A percentile compares a stretch with the other conserved stretches of the same genome.
phyloP scores from a whole-genome alignment of 2,329 filamentous ascomycete species.

The Ramichloridium luteum region DNA sequence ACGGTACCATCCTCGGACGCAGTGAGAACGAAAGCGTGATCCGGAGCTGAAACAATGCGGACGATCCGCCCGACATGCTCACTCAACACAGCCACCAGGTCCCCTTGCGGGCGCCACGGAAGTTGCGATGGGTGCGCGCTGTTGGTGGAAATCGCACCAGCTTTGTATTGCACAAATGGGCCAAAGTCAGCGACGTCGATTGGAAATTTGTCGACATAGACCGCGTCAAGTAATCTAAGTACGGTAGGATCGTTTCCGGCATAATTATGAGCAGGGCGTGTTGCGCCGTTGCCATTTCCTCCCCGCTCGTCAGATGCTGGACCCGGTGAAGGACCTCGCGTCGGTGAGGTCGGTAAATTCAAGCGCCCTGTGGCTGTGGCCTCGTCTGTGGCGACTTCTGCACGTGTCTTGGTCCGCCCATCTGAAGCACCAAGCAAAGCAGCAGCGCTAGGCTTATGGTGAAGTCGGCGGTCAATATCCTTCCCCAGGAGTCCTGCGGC shows the following conservation, averaged over 20 bases:
- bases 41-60: conserved; percentile 68
- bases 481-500: conserved; percentile 20
- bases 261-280: conserved; percentile 55
- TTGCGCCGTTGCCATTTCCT: conserved; percentile 8
- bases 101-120: conserved; percentile 73
- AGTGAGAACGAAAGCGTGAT: conserved; percentile 90
- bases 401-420: conserved; percentile 43
- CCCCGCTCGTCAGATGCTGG: conserved; percentile 18
- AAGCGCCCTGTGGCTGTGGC: conserved; percentile 54
- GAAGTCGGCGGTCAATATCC: conserved; percentile 26
- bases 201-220: conserved; percentile 59
- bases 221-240: conserved; percentile 60
- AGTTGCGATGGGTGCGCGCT: conserved; percentile 32
- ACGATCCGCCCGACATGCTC: conserved; percentile 79
- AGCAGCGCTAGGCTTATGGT: conserved; percentile 45
- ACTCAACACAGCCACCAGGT: conserved; percentile 73
- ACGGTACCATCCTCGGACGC: conserved; percentile 83
- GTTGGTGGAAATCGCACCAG: conserved; percentile 33
- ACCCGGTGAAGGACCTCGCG: conserved; percentile 16
- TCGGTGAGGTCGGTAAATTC: conserved; percentile 35
- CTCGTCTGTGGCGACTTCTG: conserved; percentile 53
- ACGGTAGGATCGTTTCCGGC: conserved; percentile 59
- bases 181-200: conserved; percentile 57
- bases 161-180: conserved; percentile 60
- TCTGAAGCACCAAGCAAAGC: conserved; percentile 48